Evolutionary conservation across 495 filamentous ascomycete species (phyloP).

Genomic region (Podospora comata): DNA sequence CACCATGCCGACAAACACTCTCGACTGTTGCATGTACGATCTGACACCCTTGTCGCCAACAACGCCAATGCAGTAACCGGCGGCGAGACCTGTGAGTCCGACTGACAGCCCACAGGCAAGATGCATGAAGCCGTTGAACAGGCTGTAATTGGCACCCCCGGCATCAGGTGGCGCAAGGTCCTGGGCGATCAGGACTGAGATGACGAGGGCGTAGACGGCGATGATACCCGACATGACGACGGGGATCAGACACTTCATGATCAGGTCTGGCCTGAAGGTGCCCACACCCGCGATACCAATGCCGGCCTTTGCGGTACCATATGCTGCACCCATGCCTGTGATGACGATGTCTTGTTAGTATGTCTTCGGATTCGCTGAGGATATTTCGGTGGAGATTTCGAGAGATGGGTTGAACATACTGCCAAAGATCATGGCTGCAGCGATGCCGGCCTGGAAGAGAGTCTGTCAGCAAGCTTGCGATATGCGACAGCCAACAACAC

Average conservation of each 20-base stretch:
- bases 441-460: conserved; percentile 70
- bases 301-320: conserved; percentile 94
- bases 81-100: conserved; percentile 87
- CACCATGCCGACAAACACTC: conserved; percentile 98
- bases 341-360: conserved; percentile 27
- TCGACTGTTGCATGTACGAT: conserved; percentile 91
- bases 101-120: conserved; percentile 87
- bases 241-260: conserved; percentile 98
- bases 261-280: conserved; percentile 87
- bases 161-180: conserved; percentile 64
- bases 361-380: conserved; percentile 13
- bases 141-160: conserved; percentile 59
- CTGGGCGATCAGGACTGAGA: conserved; percentile 88
- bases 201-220: conserved; percentile 94
- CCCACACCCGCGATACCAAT: conserved; percentile 95
- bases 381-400: neutral
- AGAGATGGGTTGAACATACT: conserved; percentile 54
- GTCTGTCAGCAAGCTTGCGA: conserved; percentile 36
- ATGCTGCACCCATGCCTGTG: conserved; percentile 85
- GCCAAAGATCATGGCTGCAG: conserved; percentile 92
- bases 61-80: conserved; percentile 93
- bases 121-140: conserved; percentile 93
- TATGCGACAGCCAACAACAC: conserved; percentile 1
- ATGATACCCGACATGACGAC: conserved; percentile 99
- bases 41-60: conserved; percentile 93